Conservation (phyloP, 441 rosid genomes). For the Adansonia madagascariensis region DNA sequence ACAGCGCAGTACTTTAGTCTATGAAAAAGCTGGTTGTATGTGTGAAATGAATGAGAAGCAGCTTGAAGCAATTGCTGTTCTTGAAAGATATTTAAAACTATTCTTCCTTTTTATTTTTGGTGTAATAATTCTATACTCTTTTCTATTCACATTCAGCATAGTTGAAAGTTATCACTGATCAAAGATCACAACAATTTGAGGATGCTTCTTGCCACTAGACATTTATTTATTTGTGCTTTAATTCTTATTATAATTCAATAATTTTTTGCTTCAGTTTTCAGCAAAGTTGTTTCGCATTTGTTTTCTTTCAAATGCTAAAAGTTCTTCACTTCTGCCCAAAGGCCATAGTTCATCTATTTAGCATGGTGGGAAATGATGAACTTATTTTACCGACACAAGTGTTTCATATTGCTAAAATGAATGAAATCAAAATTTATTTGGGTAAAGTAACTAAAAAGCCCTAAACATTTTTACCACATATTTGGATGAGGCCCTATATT, state of each 20-base stretch:
- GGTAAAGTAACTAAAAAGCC: too few species aligned
- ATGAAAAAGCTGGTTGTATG: neutral
- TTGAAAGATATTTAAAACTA: neutral
- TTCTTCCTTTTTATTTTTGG: neutral
- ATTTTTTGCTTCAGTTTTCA: neutral
- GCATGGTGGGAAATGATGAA: neutral
- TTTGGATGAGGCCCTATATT: too few species aligned
- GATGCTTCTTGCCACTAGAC: neutral
- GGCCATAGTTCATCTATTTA: neutral
- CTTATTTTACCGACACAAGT: neutral
- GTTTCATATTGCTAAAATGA: neutral
- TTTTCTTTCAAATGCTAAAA: neutral
- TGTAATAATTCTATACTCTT: neutral
- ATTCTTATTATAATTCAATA: neutral
- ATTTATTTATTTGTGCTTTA: neutral
- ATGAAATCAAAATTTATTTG: neutral
- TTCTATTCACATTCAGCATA: neutral
- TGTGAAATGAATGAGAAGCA: neutral
- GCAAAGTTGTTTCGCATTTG: neutral
- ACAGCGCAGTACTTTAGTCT: neutral
- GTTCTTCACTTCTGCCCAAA: neutral
- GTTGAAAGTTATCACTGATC: neutral
- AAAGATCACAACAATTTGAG: neutral
- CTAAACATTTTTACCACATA: too few species aligned
- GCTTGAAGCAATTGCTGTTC: constrained; percentile 18